Percentiles rank a stretch among this genome's conserved stretches.
These are phyloP conservation scores for Podaxis sp. DNA, from an alignment of 768 basidiomycete species.

Conservation along the genomic window DNA sequence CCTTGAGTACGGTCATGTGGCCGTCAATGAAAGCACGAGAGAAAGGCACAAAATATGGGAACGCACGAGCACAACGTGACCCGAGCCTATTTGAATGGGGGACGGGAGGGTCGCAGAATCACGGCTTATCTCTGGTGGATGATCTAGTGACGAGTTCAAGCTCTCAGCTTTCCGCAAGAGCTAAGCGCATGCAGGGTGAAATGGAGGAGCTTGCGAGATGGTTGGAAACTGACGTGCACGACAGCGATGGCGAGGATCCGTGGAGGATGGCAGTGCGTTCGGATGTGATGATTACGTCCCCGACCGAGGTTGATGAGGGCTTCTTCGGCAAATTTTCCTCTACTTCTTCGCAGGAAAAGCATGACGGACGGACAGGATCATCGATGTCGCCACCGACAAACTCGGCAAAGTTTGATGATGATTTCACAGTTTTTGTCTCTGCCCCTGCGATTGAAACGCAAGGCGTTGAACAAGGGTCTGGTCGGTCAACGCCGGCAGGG, in stretches of 20 bases:
- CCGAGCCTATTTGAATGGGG: constrained; percentile 37
- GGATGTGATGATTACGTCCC: constrained; percentile 22
- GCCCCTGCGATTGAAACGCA: constrained; percentile 34
- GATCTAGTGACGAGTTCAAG: constrained; percentile 10
- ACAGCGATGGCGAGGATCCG: constrained; percentile 27
- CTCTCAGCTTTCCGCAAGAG: constrained; percentile 19
- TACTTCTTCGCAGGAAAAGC: neutral
- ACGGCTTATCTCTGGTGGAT: constrained; percentile 1
- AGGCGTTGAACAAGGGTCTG: constrained; percentile 8
- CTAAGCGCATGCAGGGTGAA: constrained; percentile 40
- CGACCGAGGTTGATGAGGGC: constrained; percentile 16
- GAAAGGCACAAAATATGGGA: constrained; percentile 16
- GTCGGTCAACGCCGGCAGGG: constrained; percentile 1
- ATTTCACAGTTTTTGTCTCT: constrained; percentile 73
- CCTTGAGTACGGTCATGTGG: constrained; percentile 87
- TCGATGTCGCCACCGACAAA: neutral
- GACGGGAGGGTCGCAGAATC: constrained; percentile 24
- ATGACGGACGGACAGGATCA: neutral
- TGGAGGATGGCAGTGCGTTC: constrained; percentile 35
- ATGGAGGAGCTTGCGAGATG: constrained; percentile 58
- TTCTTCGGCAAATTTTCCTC: neutral
- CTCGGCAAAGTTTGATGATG: constrained; percentile 56
- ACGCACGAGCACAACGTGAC: constrained; percentile 23
- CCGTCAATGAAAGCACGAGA: constrained; percentile 58
- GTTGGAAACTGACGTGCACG: constrained; percentile 49